Evolutionary conservation across 2,329 filamentous ascomycete genomes (phyloP).

Genomic region (Stemphylium beticola): DNA sequence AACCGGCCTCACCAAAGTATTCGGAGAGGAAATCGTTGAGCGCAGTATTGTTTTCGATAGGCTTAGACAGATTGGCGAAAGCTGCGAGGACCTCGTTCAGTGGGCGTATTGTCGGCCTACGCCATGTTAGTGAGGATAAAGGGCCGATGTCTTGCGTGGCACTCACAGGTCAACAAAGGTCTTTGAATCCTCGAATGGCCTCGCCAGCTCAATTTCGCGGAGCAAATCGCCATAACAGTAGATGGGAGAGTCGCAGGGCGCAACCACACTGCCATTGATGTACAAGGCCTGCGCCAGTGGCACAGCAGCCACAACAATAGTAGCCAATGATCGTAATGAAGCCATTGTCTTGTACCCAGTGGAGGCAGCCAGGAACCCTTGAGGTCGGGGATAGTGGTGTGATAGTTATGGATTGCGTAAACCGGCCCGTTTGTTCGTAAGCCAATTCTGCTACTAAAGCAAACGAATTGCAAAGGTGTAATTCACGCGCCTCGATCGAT

Average conservation of each 20-base stretch:
- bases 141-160: background rate
- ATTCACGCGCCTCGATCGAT: background rate
- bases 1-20: slow-evolving; percentile 69
- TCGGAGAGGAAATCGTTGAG: slow-evolving; percentile 67
- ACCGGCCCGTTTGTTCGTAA: background rate
- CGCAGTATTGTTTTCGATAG: slow-evolving; percentile 67
- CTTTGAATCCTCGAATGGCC: slow-evolving; percentile 71
- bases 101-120: slow-evolving; percentile 66
- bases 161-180: slow-evolving; percentile 66
- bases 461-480: background rate
- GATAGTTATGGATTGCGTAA: too few relatives aligned
- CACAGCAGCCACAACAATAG: slow-evolving; percentile 22
- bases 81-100: slow-evolving; percentile 66
- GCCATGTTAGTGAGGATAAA: slow-evolving; percentile 2
- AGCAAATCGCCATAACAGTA: slow-evolving; percentile 72
- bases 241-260: slow-evolving; percentile 70
- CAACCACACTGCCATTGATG: slow-evolving; percentile 64
- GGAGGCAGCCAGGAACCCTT: too few relatives aligned
- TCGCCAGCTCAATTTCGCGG: slow-evolving; percentile 66
- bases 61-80: slow-evolving; percentile 65
- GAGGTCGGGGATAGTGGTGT: too few relatives aligned
- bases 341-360: slow-evolving; percentile 4
- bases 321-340: slow-evolving; percentile 18
- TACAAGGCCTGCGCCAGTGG: slow-evolving; percentile 57
- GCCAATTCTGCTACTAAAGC: slow-evolving; percentile 3